phyloP scores from a whole-genome alignment of 2,329 filamentous ascomycete species.

The Colletotrichum lupini region DNA sequence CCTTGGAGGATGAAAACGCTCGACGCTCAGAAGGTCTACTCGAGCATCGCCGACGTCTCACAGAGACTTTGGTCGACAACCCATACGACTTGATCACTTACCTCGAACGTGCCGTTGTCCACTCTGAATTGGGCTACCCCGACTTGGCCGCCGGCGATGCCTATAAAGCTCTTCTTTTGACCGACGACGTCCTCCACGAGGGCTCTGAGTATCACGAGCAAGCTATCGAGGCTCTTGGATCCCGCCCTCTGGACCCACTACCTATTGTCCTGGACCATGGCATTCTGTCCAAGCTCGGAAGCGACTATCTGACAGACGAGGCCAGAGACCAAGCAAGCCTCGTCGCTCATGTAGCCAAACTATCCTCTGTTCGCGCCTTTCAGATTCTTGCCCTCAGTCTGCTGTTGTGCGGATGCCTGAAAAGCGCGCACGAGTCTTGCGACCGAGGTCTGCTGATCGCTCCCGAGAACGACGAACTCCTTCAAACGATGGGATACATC shows the following conservation, averaged over 20 bases:
- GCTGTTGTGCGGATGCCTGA: slow-evolving; percentile 74
- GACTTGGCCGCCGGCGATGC: slow-evolving; percentile 92
- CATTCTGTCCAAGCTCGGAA: slow-evolving; percentile 43
- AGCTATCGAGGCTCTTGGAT: slow-evolving; percentile 64
- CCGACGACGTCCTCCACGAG: slow-evolving; percentile 83
- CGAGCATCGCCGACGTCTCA: slow-evolving; percentile 66
- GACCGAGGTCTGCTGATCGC: slow-evolving; percentile 67
- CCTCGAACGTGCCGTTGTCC: slow-evolving; percentile 75
- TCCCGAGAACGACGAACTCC: slow-evolving; percentile 66
- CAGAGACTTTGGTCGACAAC: slow-evolving; percentile 60
- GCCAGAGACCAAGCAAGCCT: slow-evolving; percentile 47
- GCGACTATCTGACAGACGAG: slow-evolving; percentile 47
- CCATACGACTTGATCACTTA: slow-evolving; percentile 74
- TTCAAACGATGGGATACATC: slow-evolving; percentile 65
- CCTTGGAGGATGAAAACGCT: slow-evolving; percentile 12
- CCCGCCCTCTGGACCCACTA: slow-evolving; percentile 47
- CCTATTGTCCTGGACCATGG: slow-evolving; percentile 60
- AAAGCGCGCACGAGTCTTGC: slow-evolving; percentile 75
- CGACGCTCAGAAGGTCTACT: slow-evolving; percentile 54
- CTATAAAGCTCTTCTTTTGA: slow-evolving; percentile 87
- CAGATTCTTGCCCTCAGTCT: slow-evolving; percentile 69
- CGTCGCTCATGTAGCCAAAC: slow-evolving; percentile 54
- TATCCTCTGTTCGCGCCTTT: slow-evolving; percentile 67
- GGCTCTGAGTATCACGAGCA: slow-evolving; percentile 84
- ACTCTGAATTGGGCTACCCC: slow-evolving; percentile 83